These are phyloP conservation scores for Venturia nashicola DNA, from an alignment of 2,329 filamentous ascomycete genomes.

Conservation along the genomic window DNA sequence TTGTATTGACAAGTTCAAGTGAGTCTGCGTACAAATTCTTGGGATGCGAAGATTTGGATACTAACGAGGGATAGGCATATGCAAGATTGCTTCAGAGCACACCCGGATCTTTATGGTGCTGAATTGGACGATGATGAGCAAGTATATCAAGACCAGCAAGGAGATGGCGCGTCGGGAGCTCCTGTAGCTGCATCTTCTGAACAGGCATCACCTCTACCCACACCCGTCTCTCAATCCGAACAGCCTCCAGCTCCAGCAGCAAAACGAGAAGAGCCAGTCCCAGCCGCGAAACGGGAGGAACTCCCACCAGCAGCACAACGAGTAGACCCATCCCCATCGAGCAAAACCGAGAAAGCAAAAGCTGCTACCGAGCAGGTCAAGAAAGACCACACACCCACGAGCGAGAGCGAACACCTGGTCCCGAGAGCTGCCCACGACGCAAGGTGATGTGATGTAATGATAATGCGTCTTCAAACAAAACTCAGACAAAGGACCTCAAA, in stretches of 20 bases:
- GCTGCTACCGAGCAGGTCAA: constrained; percentile 21
- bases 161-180: constrained; percentile 11
- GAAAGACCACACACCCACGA: constrained; percentile 17
- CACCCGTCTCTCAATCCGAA: constrained; percentile 8
- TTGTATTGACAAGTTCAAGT: constrained; percentile 97
- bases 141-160: constrained; percentile 17
- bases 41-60: not conserved
- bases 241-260: not conserved
- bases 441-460: constrained; percentile 11
- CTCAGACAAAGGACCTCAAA: not conserved
- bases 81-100: constrained; percentile 91
- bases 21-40: constrained; percentile 26
- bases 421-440: constrained; percentile 39
- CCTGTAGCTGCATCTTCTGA: constrained; percentile 4
- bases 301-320: constrained; percentile 12
- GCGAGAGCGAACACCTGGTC: constrained; percentile 33
- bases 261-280: constrained; percentile 12
- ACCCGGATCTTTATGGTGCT: constrained; percentile 85
- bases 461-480: not conserved
- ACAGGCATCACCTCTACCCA: constrained; percentile 8
- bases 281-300: constrained; percentile 12
- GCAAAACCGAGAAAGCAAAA: constrained; percentile 17
- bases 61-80: constrained; percentile 56
- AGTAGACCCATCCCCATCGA: constrained; percentile 13
- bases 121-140: constrained; percentile 73